Evolutionary conservation across 2,329 filamentous ascomycete genomes (phyloP).

Genomic region (Alternaria arbusti): DNA sequence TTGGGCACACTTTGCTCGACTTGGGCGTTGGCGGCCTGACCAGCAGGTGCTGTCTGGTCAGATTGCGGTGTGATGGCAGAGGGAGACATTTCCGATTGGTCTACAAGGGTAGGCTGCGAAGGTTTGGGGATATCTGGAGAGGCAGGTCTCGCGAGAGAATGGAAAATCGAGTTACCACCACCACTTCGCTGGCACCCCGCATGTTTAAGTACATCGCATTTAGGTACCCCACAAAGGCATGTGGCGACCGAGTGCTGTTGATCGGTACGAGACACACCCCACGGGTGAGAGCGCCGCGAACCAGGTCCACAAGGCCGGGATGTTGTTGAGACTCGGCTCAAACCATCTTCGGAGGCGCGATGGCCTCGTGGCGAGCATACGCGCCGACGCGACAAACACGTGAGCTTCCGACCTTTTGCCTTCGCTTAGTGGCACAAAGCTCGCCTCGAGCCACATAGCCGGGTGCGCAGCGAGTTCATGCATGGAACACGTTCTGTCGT

Average conservation of each 20-base stretch:
- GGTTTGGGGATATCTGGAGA: constrained; percentile 6
- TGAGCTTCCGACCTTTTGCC: background rate
- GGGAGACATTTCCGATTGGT: constrained; percentile 34
- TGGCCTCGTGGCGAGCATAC: constrained; percentile 21
- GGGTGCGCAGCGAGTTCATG: constrained; percentile 1
- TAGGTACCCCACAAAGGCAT: constrained; percentile 12
- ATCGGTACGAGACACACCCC: background rate
- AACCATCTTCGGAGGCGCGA: background rate
- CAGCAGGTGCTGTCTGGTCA: constrained; percentile 21
- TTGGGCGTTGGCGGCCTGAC: constrained; percentile 18
- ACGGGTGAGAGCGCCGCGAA: constrained; percentile 1
- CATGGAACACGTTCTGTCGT: constrained; percentile 1
- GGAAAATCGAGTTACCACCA: constrained; percentile 1
- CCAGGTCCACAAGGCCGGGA: constrained; percentile 1
- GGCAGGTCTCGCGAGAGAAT: constrained; percentile 20
- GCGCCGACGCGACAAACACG: constrained; percentile 17
- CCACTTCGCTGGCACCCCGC: constrained; percentile 14
- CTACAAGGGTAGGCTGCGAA: background rate
- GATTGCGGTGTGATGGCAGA: constrained; percentile 31
- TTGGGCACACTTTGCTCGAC: constrained; percentile 35
- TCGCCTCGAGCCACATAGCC: constrained; percentile 29
- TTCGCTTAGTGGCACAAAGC: constrained; percentile 21
- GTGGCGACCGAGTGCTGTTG: constrained; percentile 13
- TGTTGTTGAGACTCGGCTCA: background rate
- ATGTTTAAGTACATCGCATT: constrained; percentile 28